These are phyloP conservation scores for Populus trichocarpa DNA, from an alignment of 441 rosid species.

Conservation along the genomic window DNA sequence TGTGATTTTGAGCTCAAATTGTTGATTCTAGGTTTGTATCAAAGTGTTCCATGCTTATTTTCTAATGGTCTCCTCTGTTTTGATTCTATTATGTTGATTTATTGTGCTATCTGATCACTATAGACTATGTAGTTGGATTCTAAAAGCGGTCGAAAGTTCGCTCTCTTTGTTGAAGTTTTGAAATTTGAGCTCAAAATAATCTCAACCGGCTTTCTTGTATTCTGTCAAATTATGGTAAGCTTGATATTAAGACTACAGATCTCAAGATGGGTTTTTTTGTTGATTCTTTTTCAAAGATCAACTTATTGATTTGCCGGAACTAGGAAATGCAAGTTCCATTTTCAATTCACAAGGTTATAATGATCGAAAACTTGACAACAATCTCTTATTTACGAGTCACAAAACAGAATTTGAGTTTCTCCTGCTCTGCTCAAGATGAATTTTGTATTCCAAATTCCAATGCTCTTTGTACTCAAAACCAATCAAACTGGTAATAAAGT, in stretches of 20 bases:
- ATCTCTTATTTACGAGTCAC: not conserved
- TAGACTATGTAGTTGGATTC: not conserved
- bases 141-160: not conserved
- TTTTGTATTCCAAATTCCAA: not conserved
- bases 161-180: not conserved
- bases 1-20: not conserved
- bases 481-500: not conserved
- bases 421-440: not conserved
- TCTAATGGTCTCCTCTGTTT: slow-evolving; percentile 7
- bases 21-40: not conserved
- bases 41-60: not conserved
- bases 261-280: slow-evolving; percentile 16
- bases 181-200: not conserved
- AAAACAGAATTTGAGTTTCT: not conserved
- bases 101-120: not conserved
- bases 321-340: not conserved
- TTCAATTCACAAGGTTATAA: not conserved
- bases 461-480: not conserved
- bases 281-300: slow-evolving; percentile 1
- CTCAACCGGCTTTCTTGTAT: not conserved
- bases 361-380: not conserved
- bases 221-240: not conserved
- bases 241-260: slow-evolving; percentile 15
- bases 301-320: not conserved
- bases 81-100: not conserved